Evolutionary conservation across 1,284 basidiomycete genomes (phyloP).

Genomic region (Cryptococcus amylolentus): DNA sequence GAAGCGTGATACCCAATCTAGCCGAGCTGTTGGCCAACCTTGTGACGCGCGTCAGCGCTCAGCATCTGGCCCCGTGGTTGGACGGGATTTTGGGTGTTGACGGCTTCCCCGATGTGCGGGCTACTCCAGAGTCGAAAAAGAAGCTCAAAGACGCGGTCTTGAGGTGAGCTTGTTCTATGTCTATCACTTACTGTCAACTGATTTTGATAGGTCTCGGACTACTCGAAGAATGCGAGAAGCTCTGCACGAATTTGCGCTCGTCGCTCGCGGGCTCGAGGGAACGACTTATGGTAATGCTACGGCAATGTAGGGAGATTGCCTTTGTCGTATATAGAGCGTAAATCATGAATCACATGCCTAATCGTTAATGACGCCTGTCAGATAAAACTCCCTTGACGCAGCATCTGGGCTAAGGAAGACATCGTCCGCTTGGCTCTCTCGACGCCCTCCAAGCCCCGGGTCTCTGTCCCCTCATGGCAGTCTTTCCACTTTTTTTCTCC

Average conservation of each 20-base stretch:
- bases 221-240: conserved; percentile 49
- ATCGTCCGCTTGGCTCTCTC: conserved; percentile 18
- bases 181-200: background rate
- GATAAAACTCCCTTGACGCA: conserved; percentile 20
- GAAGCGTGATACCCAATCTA: conserved; percentile 76
- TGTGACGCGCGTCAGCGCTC: conserved; percentile 56
- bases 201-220: conserved; percentile 35
- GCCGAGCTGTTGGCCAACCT: conserved; percentile 71
- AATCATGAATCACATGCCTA: background rate
- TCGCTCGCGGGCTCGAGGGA: conserved; percentile 46
- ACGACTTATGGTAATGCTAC: conserved; percentile 50
- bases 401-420: conserved; percentile 4
- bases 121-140: conserved; percentile 63
- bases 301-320: conserved; percentile 17
- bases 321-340: background rate
- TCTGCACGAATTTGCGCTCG: conserved; percentile 51
- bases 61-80: conserved; percentile 65
- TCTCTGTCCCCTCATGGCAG: background rate
- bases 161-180: conserved; percentile 52
- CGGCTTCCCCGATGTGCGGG: conserved; percentile 45
- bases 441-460: conserved; percentile 10
- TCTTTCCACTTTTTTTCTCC: conserved; percentile 22
- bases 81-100: conserved; percentile 61
- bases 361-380: conserved; percentile 1
- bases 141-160: conserved; percentile 69